Evolutionary conservation across 306 rosid species (phyloP), one percentile per base, ranked within the genome.

Genomic region (Casuarina cunninghamiana): DNA sequence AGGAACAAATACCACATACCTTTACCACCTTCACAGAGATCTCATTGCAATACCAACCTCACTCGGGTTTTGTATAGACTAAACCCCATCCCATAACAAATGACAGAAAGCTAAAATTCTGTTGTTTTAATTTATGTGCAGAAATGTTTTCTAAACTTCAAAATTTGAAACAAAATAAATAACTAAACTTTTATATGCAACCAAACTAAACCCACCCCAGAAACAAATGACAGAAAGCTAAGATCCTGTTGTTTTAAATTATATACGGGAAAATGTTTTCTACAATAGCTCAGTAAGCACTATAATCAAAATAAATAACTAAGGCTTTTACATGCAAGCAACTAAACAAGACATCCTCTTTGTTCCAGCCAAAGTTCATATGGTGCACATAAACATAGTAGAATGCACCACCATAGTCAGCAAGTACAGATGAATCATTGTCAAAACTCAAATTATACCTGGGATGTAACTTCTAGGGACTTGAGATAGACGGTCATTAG

Each of bases 401-500:
- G 3, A 67, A 8, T 43, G 35, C 71, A 67, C 35, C 15, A n/a
- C n/a, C 9, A 42, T 8, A 67, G 35, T 17, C n/a, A 42, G 5
- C 0, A 7, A 15, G 71, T n/a, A 7, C 71, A 77, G 10, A 26
- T 67, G 79, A 82, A 38, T 69, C 17, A 53, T 19, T 50, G 55
- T 32, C 72, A 76, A 32, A 17, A 21, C 53, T 75, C 75, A 21
- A 72, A 39, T 66, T 46, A 55, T 83, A 93, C 97, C 98, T 91
- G 87, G 73, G 78, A 61, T 42, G 90, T 82, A 78, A 90, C 76
- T 85, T 90, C 93, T 85, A 91, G 73, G 32, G 98, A 87, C 87
- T 91, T 91, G 54, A 2, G 80, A 55, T 91, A 93, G 68, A 93
- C n/a, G 92, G 44, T 87, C 95, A 65, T 88, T 93, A 44, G 76